A percentile compares a stretch with the other conserved stretches of the same genome.
phyloP scores from a whole-genome alignment of 768 basidiomycete species.

The Rhizopogon sp. region DNA sequence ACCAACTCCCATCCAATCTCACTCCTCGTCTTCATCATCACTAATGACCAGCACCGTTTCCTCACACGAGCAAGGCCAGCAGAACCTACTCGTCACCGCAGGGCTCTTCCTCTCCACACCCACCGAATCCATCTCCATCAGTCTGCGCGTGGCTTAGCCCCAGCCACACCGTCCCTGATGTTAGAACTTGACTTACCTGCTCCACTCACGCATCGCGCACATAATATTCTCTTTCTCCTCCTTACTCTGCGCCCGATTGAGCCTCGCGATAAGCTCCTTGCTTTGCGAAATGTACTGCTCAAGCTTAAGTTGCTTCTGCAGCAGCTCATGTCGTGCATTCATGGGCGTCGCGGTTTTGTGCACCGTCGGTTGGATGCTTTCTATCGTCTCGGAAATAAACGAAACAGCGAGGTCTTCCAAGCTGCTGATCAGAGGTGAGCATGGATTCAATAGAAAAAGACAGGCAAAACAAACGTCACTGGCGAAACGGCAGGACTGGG shows the following conservation, averaged over 20 bases:
- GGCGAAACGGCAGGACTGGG: background rate
- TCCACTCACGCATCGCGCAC: constrained; percentile 42
- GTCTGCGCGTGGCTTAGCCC: constrained; percentile 5
- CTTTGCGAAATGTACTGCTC: constrained; percentile 50
- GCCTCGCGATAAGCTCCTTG: constrained; percentile 44
- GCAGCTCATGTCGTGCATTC: constrained; percentile 29
- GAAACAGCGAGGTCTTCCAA: constrained; percentile 52
- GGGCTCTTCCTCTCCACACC: background rate
- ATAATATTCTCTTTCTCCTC: constrained; percentile 45
- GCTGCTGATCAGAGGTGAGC: background rate
- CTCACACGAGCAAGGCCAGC: constrained; percentile 43
- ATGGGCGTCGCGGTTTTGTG: constrained; percentile 5
- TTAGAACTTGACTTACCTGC: constrained; percentile 40
- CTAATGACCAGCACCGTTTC: constrained; percentile 43
- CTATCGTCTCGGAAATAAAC: constrained; percentile 54
- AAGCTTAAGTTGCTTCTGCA: constrained; percentile 42
- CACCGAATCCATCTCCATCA: constrained; percentile 6
- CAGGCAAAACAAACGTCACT: background rate
- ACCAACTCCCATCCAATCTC: background rate
- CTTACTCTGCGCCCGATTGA: constrained; percentile 42
- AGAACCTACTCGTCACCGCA: constrained; percentile 1
- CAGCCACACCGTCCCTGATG: background rate
- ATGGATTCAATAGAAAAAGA: background rate
- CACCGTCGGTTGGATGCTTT: constrained; percentile 31
- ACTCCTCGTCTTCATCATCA: constrained; percentile 41